phyloP scores from a whole-genome alignment of 306 rosid species.

The Malus domestica region ASM211411v1 NC_041803.1:3267001-3267500 shows the following conservation, averaged over 20 bases:
- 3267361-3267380: too few species aligned
- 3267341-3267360: too few species aligned
- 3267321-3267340: neutral
- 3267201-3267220: neutral
- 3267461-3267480: rapidly evolving
- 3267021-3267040: neutral
- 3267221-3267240: neutral
- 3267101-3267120: neutral
- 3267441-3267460: too few species aligned
- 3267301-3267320: neutral
- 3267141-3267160: neutral
- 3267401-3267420: too few species aligned
- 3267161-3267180: neutral
- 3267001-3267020: conserved; percentile 2
- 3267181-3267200: neutral
- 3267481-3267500: too few species aligned
- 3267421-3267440: too few species aligned
- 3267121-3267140: neutral
- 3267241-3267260: neutral
- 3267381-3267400: too few species aligned
- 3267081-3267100: neutral
- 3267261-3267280: neutral
- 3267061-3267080: neutral
- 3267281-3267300: neutral
- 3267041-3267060: neutral